Base-by-base conservation (phyloP, 306 rosid species). In the Rosa rugosa region DNA sequence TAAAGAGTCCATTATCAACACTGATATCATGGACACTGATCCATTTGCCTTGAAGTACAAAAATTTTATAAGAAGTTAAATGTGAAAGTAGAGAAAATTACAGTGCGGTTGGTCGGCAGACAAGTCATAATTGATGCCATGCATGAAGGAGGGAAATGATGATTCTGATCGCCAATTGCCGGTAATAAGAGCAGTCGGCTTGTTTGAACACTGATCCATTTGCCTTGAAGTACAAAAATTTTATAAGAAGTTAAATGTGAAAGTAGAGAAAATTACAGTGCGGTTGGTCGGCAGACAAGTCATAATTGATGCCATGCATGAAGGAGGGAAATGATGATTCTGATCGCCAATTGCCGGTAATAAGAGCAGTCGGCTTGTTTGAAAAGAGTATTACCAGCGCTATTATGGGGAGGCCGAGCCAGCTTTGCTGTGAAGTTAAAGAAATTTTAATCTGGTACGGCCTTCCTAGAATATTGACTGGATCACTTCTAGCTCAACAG, bases 381-480 rank as follows among this genome's bases (percentile, higher is more conserved):
- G 16, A 22, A 59, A 6, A 11, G 25, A n/a, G n/a, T n/a, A n/a
- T 9, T 57, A 22, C 64, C 11, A 57, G 13, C 34, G 18, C 1
- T 57, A 2, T n/a, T n/a, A 17, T 23, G 23, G 18, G 64, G 64
- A 57, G 13, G 64, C 31, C 12, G 64, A 57, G 31, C 12, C 64
- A 57, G 27, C 5, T 57, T 57, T 20, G 12, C 11, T 57, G 8
- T 57, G 31, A 20, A n/a, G 31, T 22, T n/a, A 9, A 57, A 57
- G 64, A 57, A 22, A n/a, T 57, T 57, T 9, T 57, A 3, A 57
- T 22, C 4, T 57, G 31, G 64, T 57, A 22, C 16, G 31, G 13
- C 12, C 64, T 57, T 57, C 31, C 64, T 57, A n/a, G 64, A n/a
- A n/a, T 57, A n/a, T n/a, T 57, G 64, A 57, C 64, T 8, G 64